These are phyloP conservation scores for Akanthomyces uredinophilus DNA, from an alignment of 2,329 filamentous ascomycete genomes.

Conservation along the genomic window DNA sequence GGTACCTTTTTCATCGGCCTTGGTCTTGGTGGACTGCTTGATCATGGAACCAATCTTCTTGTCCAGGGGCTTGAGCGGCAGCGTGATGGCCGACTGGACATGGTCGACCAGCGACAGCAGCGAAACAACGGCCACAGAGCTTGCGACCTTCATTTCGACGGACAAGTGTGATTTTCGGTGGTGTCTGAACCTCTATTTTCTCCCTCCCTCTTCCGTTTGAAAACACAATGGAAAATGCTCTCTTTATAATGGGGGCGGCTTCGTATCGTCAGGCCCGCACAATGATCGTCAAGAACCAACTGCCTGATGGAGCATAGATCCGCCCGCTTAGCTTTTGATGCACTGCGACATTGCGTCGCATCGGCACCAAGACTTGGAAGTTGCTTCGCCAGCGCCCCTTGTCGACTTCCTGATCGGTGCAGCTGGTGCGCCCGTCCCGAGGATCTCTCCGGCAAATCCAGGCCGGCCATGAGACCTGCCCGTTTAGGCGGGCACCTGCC, in stretches of 20 bases:
- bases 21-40: neutral
- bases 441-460: slow-evolving; percentile 2
- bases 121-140: slow-evolving; percentile 1
- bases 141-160: slow-evolving; percentile 3
- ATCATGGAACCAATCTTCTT: neutral
- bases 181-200: neutral
- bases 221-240: neutral
- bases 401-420: slow-evolving; percentile 2
- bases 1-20: neutral
- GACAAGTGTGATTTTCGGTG: neutral
- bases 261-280: neutral
- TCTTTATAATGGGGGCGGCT: neutral
- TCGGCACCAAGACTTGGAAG: neutral
- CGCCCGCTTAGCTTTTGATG: neutral
- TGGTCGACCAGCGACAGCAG: slow-evolving; percentile 8
- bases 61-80: slow-evolving; percentile 10
- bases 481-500: neutral
- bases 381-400: neutral
- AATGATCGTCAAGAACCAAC: slow-evolving; percentile 1
- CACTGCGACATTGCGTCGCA: slow-evolving; percentile 2
- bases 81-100: slow-evolving; percentile 12
- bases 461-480: slow-evolving; percentile 4
- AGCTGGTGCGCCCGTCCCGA: neutral
- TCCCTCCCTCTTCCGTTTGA: neutral
- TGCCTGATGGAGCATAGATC: slow-evolving; percentile 10